Conservation (phyloP, 345 rosid species). For the Viola odorata region DNA sequence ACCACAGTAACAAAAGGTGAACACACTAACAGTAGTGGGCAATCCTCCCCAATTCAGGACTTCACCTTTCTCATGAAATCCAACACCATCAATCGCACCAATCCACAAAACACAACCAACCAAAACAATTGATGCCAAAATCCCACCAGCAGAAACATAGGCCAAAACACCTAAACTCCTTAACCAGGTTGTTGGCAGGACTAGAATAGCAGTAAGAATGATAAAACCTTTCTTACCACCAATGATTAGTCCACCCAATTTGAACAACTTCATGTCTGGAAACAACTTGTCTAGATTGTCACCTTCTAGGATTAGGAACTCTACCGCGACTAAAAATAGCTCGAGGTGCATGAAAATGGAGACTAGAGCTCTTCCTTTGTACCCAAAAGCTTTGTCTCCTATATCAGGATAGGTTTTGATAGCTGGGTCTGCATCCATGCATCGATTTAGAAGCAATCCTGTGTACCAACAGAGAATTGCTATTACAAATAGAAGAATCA, state of each 20-base stretch:
- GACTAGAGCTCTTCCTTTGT: constrained; percentile 47
- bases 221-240: constrained; percentile 54
- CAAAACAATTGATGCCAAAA: constrained; percentile 47
- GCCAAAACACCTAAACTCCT: constrained; percentile 53
- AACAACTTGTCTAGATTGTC: constrained; percentile 58
- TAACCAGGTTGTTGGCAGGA: constrained; percentile 68
- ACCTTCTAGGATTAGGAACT: constrained; percentile 61
- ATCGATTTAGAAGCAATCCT: constrained; percentile 45
- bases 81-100: constrained; percentile 49
- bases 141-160: constrained; percentile 60
- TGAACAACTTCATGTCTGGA: constrained; percentile 32
- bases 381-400: constrained; percentile 50
- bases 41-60: constrained; percentile 41
- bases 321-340: constrained; percentile 57
- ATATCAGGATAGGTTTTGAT: constrained; percentile 62
- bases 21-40: constrained; percentile 52
- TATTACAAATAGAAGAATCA: constrained; percentile 39
- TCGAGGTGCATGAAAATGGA: constrained; percentile 52
- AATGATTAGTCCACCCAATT: constrained; percentile 29
- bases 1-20: constrained; percentile 55
- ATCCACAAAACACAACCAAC: constrained; percentile 48
- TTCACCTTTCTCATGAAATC: constrained; percentile 41
- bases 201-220: constrained; percentile 38
- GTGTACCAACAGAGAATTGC: constrained; percentile 60
- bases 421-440: constrained; percentile 39